Percentiles rank a stretch among this genome's conserved stretches.
These are phyloP conservation scores for Colletotrichum lindemuthianum DNA, from an alignment of 2,329 filamentous ascomycete genomes.

Conservation along the genomic window DNA sequence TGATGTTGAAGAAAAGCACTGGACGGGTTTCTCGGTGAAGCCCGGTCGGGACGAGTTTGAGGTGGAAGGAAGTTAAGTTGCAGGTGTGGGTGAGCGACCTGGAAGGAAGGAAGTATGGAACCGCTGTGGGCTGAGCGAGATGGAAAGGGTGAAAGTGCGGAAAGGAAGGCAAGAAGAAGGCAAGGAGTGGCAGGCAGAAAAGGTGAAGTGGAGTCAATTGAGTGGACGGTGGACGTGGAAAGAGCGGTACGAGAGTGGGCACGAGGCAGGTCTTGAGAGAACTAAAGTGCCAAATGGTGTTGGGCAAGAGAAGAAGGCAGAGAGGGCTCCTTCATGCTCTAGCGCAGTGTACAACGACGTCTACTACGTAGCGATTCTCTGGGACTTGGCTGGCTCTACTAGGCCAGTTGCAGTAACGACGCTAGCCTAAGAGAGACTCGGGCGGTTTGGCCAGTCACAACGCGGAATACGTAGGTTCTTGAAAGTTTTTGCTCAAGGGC, in stretches of 20 bases:
- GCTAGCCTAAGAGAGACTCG: slow-evolving; percentile 1
- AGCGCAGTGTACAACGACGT: too few species aligned
- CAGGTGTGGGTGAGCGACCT: slow-evolving; percentile 11
- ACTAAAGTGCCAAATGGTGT: background rate
- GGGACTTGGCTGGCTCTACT: background rate
- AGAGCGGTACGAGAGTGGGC: slow-evolving; percentile 1
- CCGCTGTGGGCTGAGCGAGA: slow-evolving; percentile 5
- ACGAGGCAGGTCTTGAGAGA: background rate
- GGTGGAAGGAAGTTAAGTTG: slow-evolving; percentile 12
- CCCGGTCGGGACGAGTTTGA: slow-evolving; percentile 19
- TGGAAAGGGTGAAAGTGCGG: slow-evolving; percentile 7
- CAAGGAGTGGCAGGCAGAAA: slow-evolving; percentile 11
- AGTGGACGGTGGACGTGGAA: slow-evolving; percentile 17
- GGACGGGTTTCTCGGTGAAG: slow-evolving; percentile 28
- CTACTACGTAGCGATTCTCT: too few species aligned
- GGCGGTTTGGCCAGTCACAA: background rate
- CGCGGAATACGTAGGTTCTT: too few species aligned
- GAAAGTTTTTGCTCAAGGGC: too few species aligned
- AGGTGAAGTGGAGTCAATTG: background rate
- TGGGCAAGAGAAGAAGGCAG: background rate
- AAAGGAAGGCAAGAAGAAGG: slow-evolving; percentile 3
- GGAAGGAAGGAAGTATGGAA: slow-evolving; percentile 4
- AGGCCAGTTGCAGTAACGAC: background rate
- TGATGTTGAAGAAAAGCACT: slow-evolving; percentile 13
- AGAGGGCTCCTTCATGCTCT: too few species aligned